Base-by-base conservation (phyloP, 371 early-diverging fungal species). In the Mortierella sp. region DNA sequence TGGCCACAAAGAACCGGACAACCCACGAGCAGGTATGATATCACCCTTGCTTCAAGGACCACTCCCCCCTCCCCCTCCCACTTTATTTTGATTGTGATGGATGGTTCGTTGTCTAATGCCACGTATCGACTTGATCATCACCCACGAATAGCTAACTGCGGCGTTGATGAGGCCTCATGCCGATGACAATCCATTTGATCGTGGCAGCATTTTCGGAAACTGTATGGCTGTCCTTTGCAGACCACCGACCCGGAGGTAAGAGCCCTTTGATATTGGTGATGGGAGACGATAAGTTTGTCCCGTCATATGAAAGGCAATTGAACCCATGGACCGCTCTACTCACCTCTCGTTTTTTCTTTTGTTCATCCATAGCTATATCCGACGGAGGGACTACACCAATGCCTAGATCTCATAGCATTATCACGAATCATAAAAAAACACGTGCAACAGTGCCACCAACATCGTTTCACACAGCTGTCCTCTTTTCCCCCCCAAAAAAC, bases 1-100 rank as follows among this genome's bases (percentile, higher is more conserved):
- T 95, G 10, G 82, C 88, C 4, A 76, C 86, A 19, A 82, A 83
- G 34, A 93, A 93, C 58, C 73, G 94, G 14, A 95, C 95, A 1
- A 96, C 96, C 0, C 94, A 95, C 73, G 96, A 96, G 73, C 90
- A 94, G 80, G 87, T 94, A 67, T 3, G 18, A 0, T 13, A 8
- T 46, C 38, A 18, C 19, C 4, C 1, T 53, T 13, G 9, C 9
- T 45, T n/a, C 19, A n/a, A 31, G 30, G 8, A 31, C 42, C 10
- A 23, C 27, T 24, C 19, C 24, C 38, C 34, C 2, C 28, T 53
- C 42, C 21, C 18, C n/a, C 45, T 23, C 18, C n/a, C 9, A 18
- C 30, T 27, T 39, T 38, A 26, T 49, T 6, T 47, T 39, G n/a
- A 14, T 39, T 4, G 18, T 53, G 24, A 31, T 48, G 48, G 24